Evolutionary conservation across 805 yeast species (phyloP), one percentile per base, ranked within the genome.

Genomic region (Grigorovia yakushimaensis): DNA sequence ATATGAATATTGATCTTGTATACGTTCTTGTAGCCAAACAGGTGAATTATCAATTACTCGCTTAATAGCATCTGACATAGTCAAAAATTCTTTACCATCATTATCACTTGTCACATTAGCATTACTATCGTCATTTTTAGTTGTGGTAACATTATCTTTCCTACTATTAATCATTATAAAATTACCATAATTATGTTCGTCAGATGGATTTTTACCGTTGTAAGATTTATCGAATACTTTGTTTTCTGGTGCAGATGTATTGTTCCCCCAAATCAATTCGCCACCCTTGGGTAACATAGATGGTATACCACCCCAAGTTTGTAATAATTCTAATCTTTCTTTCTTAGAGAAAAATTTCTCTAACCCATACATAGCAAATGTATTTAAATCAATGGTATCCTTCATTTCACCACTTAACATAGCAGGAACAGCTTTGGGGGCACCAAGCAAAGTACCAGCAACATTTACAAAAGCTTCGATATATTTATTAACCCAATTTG

Each of bases 241-340:
- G 50, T 69, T 70, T 47, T 88, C 96, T 57, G 84, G 91, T 0
- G 97, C 91, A 4, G 91, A 82, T 2, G 72, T 62, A 47, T 74
- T 54, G 56, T 77, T 73, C 4, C 98, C 98, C 98, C 98, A 93
- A 30, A 93, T 77, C 5, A 78, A 60, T 36, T 81, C 82, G 2
- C 97, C 98, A 40, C 98, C 98, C 64, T 91, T 93, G 19, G 98
- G 98, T 24, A 93, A 60, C 98, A 93, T 93, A 47, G 93, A 79
- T 15, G 97, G 88, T 42, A 93, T 73, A 11, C 98, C 98, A n/a
- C 95, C 96, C 68, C 68, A 91, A 1, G 91, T 73, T 52, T 88
- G 74, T 43, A 88, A 62, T 84, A 93, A 73, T 51, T 87, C 94
- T 6, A 88, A 78, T 54, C 98, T 77, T 67, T 91, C 98, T 51